phyloP scores from a whole-genome alignment of 2,329 filamentous ascomycete species.

The Diaporthe vexans region DNA sequence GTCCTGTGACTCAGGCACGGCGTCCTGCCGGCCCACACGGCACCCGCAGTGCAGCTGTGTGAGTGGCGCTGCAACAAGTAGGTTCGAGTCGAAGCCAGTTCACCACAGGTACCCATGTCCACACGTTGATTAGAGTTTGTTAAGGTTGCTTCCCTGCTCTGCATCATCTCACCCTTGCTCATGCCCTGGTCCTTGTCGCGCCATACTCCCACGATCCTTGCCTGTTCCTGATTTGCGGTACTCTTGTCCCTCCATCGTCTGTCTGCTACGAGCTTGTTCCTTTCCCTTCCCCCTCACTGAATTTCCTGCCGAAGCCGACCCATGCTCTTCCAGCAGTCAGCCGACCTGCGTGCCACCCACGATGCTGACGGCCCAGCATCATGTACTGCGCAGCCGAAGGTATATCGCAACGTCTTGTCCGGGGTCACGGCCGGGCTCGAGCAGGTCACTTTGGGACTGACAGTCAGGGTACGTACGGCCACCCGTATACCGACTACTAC shows the following conservation, averaged over 20 bases:
- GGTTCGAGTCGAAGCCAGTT: background rate
- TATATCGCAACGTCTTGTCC: slow-evolving; percentile 17
- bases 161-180: background rate
- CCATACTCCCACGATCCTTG: slow-evolving; percentile 26
- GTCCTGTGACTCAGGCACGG: slow-evolving; percentile 29
- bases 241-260: slow-evolving; percentile 15
- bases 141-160: slow-evolving; percentile 29
- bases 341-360: slow-evolving; percentile 35
- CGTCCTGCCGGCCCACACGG: slow-evolving; percentile 22
- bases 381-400: slow-evolving; percentile 10
- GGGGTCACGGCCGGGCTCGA: slow-evolving; percentile 34
- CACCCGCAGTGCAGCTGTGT: slow-evolving; percentile 19
- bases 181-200: slow-evolving; percentile 17
- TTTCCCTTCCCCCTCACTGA: slow-evolving; percentile 31
- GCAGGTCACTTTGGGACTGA: slow-evolving; percentile 16
- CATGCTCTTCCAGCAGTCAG: slow-evolving; percentile 22
- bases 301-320: slow-evolving; percentile 24
- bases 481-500: slow-evolving; percentile 11
- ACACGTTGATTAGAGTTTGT: slow-evolving; percentile 31
- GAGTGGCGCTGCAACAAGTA: slow-evolving; percentile 24
- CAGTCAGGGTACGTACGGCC: slow-evolving; percentile 1
- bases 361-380: slow-evolving; percentile 24
- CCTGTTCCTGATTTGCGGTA: slow-evolving; percentile 32
- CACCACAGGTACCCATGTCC: background rate
- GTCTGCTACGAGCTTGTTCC: slow-evolving; percentile 29